Evolutionary conservation across 2,329 filamentous ascomycete species (phyloP).

Genomic region (Alternaria gaisen): DNA sequence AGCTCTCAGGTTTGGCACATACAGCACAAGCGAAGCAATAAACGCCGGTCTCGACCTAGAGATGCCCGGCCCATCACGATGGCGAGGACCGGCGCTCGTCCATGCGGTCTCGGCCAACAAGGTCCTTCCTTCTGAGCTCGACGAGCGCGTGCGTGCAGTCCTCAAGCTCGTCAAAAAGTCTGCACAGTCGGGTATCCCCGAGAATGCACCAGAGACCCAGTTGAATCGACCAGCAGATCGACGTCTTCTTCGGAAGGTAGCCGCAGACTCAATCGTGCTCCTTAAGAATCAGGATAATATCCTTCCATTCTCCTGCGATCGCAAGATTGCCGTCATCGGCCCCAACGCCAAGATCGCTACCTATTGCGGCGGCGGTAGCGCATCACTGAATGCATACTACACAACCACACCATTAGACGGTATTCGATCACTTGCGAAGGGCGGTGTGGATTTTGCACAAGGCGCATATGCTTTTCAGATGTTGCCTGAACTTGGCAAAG

Average conservation of each 20-base stretch:
- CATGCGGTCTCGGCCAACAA: conserved; percentile 2
- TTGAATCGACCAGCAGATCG: background rate
- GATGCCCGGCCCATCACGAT: conserved; percentile 36
- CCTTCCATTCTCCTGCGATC: background rate
- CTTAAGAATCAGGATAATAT: background rate
- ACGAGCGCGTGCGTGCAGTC: conserved; percentile 12
- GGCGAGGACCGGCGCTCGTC: conserved; percentile 1
- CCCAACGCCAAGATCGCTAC: conserved; percentile 66
- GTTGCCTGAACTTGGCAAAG: background rate
- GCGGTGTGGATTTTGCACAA: background rate
- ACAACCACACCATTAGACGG: background rate
- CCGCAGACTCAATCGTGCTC: background rate
- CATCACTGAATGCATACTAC: conserved; percentile 1
- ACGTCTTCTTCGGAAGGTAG: background rate
- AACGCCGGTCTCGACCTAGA: conserved; percentile 38
- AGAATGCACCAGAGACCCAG: background rate
- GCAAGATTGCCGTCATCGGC: conserved; percentile 69
- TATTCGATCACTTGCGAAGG: background rate
- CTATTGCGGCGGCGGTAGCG: conserved; percentile 13
- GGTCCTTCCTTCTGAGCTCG: conserved; percentile 52
- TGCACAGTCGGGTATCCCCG: background rate
- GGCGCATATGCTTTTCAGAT: background rate
- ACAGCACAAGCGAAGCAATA: conserved; percentile 24
- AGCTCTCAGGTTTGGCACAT: conserved; percentile 15
- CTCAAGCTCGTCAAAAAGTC: conserved; percentile 63